Percentiles rank a stretch among this genome's conserved stretches.
Evolutionary conservation across 805 yeast genomes (phyloP).

Genomic region (Ogataea corticis): DNA sequence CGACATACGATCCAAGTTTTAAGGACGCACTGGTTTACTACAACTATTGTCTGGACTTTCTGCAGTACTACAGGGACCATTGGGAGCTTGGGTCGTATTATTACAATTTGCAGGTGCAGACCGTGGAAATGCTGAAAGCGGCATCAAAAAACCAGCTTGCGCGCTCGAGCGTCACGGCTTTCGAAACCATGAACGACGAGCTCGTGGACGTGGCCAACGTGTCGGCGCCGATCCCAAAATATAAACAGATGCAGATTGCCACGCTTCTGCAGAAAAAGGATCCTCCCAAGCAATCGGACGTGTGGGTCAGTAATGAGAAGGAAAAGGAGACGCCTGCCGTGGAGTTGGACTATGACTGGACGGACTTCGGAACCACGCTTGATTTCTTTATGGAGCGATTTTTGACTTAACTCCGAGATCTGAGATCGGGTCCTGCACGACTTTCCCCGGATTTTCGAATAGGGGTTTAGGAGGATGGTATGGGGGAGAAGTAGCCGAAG

Average conservation of each 20-base stretch:
- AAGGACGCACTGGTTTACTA: slow-evolving; percentile 12
- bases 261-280: slow-evolving; percentile 2
- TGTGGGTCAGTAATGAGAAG: not conserved
- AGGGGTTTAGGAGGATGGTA: not conserved
- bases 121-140: slow-evolving; percentile 13
- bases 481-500: no score
- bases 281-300: not conserved
- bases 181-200: slow-evolving; percentile 19
- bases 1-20: slow-evolving; percentile 13
- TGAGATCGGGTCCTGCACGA: not conserved
- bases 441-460: not conserved
- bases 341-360: slow-evolving; percentile 9
- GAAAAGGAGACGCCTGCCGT: not conserved
- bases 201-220: slow-evolving; percentile 19
- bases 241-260: slow-evolving; percentile 10
- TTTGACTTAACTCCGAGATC: not conserved
- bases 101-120: slow-evolving; percentile 11
- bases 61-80: slow-evolving; percentile 11
- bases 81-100: slow-evolving; percentile 19
- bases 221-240: slow-evolving; percentile 15
- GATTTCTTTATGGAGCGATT: not conserved
- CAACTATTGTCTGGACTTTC: slow-evolving; percentile 10
- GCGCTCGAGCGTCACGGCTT: slow-evolving; percentile 12
- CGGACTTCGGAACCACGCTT: not conserved
- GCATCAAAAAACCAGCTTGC: slow-evolving; percentile 13